Conservation (phyloP, 225 moss, liverwort and hornwort genomes). For the Physcomitrellopsis africana region DNA sequence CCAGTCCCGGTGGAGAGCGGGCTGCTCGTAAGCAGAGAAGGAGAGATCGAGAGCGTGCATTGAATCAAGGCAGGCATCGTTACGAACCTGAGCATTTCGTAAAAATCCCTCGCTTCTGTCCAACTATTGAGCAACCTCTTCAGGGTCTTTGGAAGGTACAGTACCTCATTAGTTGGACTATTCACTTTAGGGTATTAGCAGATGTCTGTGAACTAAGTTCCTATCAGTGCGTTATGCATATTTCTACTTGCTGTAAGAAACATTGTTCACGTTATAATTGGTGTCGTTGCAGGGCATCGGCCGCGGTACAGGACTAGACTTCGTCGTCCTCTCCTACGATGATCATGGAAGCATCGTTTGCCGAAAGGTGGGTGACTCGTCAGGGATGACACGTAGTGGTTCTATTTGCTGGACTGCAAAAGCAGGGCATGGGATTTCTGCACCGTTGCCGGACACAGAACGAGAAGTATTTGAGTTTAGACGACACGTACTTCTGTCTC, state of each 20-base stretch:
- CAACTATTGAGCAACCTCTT: conserved; percentile 76
- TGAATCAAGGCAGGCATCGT: conserved; percentile 71
- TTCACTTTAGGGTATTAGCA: background rate
- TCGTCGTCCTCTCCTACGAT: conserved; percentile 80
- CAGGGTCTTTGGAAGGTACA: conserved; percentile 97
- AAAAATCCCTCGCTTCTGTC: conserved; percentile 67
- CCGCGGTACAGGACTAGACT: conserved; percentile 64
- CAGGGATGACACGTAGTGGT: conserved; percentile 65
- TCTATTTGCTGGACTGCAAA: conserved; percentile 84
- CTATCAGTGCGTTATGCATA: background rate
- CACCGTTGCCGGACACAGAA: conserved; percentile 68
- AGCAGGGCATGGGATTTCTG: conserved; percentile 54
- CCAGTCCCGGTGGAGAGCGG: conserved; percentile 89
- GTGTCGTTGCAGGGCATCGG: conserved; percentile 69
- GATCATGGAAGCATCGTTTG: conserved; percentile 79
- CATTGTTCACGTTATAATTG: conserved; percentile 12
- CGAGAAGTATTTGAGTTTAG: conserved; percentile 56
- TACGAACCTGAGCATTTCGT: conserved; percentile 96
- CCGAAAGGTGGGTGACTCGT: conserved; percentile 73
- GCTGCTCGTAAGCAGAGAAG: conserved; percentile 75
- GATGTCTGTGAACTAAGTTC: background rate
- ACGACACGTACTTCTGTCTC: conserved; percentile 54
- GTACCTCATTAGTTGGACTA: background rate
- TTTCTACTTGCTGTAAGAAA: background rate
- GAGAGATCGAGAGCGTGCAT: conserved; percentile 77